Base-by-base conservation (phyloP, 345 rosid genomes). In the Odontarrhena argentea region DNA sequence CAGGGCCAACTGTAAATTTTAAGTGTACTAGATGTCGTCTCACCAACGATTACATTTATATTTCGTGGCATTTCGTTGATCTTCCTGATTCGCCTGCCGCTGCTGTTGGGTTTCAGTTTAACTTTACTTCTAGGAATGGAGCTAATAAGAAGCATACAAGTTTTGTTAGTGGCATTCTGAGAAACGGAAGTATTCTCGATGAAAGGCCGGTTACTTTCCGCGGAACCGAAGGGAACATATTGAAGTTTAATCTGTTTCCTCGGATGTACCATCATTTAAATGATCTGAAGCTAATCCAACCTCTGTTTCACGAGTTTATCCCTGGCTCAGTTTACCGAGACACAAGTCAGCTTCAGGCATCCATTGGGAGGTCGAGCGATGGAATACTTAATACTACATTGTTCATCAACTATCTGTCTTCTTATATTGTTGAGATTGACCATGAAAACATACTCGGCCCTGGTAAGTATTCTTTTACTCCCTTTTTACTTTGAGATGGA, bases 61-160 rank as follows among this genome's bases (percentile, higher is more conserved):
- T 94, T 71, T 91, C 99, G 0, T 94, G 99, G 97, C 84, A 78
- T 52, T 94, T 85, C 72, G 84, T 94, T 51, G 99, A 94, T 77
- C 81, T 87, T 46, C 95, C 97, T 4, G 85, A 60, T 68, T 70
- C 70, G 32, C 97, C 99, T 63, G 99, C 97, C 1, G 63, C 83
- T 51, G 96, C 99, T 38, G 95, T 85, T 75, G 99, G 96, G 12
- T 91, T 86, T 76, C 89, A 54, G 78, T 94, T 91, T 83, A 91
- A 91, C 76, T 73, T 85, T 32, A 81, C 95, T 51, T 77, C 82
- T 9, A 88, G 75, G 72, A 74, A 75, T 55, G 82, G 74, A 55
- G 76, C 59, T 43, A 74, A 75, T 64, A 68, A 73, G 74, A 85
- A 76, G 60, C 95, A 88, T 72, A 46, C 80, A 58, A 94, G 89